Evolutionary conservation across 2,329 filamentous ascomycete species (phyloP).

Genomic region (Pyrenochaeta sp.): DNA sequence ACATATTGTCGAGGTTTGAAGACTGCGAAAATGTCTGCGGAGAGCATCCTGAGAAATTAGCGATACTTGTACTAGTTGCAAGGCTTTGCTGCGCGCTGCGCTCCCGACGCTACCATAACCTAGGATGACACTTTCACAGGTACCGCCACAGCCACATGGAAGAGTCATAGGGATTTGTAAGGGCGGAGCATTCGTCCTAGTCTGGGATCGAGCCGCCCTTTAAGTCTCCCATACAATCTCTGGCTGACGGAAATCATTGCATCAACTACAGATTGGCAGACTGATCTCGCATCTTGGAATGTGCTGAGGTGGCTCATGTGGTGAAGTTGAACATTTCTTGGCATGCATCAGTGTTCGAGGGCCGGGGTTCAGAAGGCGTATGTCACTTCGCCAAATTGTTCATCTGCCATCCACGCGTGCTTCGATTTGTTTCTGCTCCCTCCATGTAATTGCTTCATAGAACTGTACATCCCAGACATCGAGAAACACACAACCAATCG

Average conservation of each 20-base stretch:
- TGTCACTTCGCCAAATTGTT: conserved; percentile 9
- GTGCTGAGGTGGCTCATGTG: not conserved
- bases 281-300: not conserved
- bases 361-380: conserved; percentile 28
- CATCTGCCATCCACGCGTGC: conserved; percentile 24
- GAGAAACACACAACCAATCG: not conserved
- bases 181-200: conserved; percentile 28
- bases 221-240: not conserved
- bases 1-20: conserved; percentile 17
- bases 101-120: conserved; percentile 1
- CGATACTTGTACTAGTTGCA: not conserved
- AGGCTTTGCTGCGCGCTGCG: not conserved
- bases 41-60: not conserved
- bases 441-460: not conserved
- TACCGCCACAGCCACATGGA: conserved; percentile 46
- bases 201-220: conserved; percentile 30
- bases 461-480: not conserved
- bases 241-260: not conserved
- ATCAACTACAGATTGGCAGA: not conserved
- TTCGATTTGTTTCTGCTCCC: too few species aligned
- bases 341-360: conserved; percentile 43
- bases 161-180: conserved; percentile 49
- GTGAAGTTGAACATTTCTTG: conserved; percentile 23
- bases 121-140: conserved; percentile 6
- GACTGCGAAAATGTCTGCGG: not conserved